phyloP scores from a whole-genome alignment of 805 yeast genomes.

The Barnettozyma californica region DNA sequence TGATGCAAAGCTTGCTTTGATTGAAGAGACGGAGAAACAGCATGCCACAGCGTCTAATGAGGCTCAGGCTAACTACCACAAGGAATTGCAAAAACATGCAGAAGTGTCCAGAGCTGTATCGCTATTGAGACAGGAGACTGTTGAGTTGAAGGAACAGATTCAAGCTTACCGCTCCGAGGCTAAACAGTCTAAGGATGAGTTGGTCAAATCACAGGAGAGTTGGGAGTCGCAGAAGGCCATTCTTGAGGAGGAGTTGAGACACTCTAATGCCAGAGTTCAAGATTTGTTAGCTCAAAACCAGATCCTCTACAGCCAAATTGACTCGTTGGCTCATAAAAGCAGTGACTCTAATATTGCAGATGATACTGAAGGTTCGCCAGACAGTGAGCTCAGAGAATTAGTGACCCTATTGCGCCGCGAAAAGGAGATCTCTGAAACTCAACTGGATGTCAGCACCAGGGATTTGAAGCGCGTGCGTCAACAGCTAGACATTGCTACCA shows the following conservation, averaged over 20 bases:
- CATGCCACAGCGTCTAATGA: slow-evolving; percentile 44
- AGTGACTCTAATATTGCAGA: not conserved
- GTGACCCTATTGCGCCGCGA: slow-evolving; percentile 64
- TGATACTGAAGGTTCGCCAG: slow-evolving; percentile 13
- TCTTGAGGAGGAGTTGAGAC: slow-evolving; percentile 43
- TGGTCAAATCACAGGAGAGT: slow-evolving; percentile 35
- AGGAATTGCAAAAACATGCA: slow-evolving; percentile 50
- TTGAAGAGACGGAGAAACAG: slow-evolving; percentile 33
- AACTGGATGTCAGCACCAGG: slow-evolving; percentile 44
- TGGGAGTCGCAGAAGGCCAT: slow-evolving; percentile 41
- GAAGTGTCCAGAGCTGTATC: slow-evolving; percentile 40
- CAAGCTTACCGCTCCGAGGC: slow-evolving; percentile 25
- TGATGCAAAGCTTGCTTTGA: slow-evolving; percentile 26
- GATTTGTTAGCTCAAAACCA: slow-evolving; percentile 66
- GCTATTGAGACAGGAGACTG: slow-evolving; percentile 34
- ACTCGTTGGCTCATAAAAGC: slow-evolving; percentile 27
- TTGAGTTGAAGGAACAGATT: slow-evolving; percentile 25
- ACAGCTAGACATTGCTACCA: slow-evolving; percentile 38
- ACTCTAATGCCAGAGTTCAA: slow-evolving; percentile 39
- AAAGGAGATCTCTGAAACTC: slow-evolving; percentile 63
- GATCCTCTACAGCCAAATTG: slow-evolving; percentile 64
- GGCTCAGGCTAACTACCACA: slow-evolving; percentile 49
- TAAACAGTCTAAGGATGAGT: slow-evolving; percentile 26
- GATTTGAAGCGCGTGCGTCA: slow-evolving; percentile 52
- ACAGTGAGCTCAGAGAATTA: slow-evolving; percentile 43